These are phyloP conservation scores for Sporothrix globosa DNA, from an alignment of 2,329 filamentous ascomycete species.

Conservation along the genomic window DNA sequence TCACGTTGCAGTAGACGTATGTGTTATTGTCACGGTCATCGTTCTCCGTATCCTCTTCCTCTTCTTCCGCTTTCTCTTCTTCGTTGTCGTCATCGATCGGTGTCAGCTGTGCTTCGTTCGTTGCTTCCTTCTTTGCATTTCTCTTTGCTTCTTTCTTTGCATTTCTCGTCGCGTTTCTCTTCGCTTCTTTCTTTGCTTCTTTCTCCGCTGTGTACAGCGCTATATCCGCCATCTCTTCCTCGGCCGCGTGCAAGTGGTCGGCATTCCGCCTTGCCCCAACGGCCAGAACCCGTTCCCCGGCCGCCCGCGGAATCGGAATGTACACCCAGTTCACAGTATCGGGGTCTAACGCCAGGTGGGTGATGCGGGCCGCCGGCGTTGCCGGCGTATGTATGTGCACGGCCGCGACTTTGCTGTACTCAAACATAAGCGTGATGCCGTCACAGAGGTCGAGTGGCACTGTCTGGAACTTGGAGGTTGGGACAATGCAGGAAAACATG, in stretches of 20 bases:
- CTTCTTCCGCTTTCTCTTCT: background rate
- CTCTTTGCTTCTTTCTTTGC: background rate
- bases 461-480: background rate
- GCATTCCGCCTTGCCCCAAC: background rate
- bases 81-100: too few relatives aligned
- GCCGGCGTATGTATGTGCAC: slow-evolving; percentile 23
- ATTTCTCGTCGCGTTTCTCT: background rate
- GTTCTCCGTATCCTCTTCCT: background rate
- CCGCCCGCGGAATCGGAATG: slow-evolving; percentile 4
- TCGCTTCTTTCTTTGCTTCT: background rate
- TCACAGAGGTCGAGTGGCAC: background rate
- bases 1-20: background rate
- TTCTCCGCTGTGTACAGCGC: background rate
- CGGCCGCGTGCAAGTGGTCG: background rate
- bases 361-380: background rate
- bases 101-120: too few relatives aligned
- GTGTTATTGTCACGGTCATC: background rate
- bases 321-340: background rate
- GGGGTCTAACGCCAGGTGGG: background rate
- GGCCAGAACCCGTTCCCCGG: slow-evolving; percentile 12
- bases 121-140: too few relatives aligned
- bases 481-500: background rate
- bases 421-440: slow-evolving; percentile 9
- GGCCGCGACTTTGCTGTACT: background rate
- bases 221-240: background rate